phyloP scores from a whole-genome alignment of 306 rosid species.

The Rubus parviflorus region DNA sequence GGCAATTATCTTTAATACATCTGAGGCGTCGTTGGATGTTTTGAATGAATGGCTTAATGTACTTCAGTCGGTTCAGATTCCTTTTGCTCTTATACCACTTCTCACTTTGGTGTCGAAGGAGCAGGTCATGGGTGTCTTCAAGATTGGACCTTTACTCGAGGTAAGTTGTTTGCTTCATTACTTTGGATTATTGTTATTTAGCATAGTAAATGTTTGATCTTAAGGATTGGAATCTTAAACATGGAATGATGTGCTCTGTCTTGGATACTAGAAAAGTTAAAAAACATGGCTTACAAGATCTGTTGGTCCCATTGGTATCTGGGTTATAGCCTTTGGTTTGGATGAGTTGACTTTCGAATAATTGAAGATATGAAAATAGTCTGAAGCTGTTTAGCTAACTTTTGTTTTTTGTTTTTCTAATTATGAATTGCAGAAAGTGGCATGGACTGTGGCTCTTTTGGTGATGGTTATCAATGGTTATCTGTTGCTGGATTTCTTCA shows the following conservation, averaged over 20 bases:
- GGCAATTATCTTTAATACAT: conserved; percentile 67
- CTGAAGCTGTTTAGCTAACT: conserved; percentile 13
- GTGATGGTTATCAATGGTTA: conserved; percentile 79
- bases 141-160: conserved; percentile 71
- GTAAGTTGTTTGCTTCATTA: conserved; percentile 37
- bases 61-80: conserved; percentile 89
- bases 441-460: conserved; percentile 80
- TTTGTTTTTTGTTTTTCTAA: background rate
- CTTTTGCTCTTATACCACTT: conserved; percentile 88
- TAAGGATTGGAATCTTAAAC: background rate
- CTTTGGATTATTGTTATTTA: background rate
- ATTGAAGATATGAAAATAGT: background rate
- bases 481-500: conserved; percentile 70
- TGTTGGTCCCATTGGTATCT: background rate
- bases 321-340: background rate
- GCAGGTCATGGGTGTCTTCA: conserved; percentile 82
- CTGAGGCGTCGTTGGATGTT: conserved; percentile 72
- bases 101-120: conserved; percentile 81
- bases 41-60: conserved; percentile 93
- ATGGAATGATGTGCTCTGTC: background rate
- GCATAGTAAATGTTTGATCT: background rate
- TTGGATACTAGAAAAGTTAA: background rate
- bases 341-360: background rate
- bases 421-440: conserved; percentile 57
- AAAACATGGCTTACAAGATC: background rate